Evolutionary conservation across 805 yeast species (phyloP).

Genomic region (Candida morakotiae): DNA sequence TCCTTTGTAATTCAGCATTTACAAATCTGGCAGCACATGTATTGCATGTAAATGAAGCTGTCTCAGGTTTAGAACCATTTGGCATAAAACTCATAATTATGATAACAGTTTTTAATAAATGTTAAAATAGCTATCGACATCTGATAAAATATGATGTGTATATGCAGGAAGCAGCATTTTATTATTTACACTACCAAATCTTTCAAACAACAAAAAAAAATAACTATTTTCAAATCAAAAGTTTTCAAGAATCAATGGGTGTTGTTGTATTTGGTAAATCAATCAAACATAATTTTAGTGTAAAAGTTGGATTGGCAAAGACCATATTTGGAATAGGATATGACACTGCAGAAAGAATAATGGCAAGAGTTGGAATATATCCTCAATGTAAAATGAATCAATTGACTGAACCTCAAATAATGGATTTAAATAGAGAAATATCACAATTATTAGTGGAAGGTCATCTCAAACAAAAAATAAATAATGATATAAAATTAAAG

Average conservation of each 20-base stretch:
- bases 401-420: slow-evolving; percentile 78
- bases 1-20: slow-evolving; percentile 34
- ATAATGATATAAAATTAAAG: slow-evolving; percentile 75
- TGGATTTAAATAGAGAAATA: slow-evolving; percentile 83
- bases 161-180: background rate
- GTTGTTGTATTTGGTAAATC: slow-evolving; percentile 43
- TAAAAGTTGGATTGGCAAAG: slow-evolving; percentile 62
- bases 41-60: slow-evolving; percentile 32
- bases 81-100: slow-evolving; percentile 16
- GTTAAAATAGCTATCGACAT: background rate
- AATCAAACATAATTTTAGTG: slow-evolving; percentile 40
- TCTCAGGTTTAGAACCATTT: slow-evolving; percentile 19
- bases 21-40: slow-evolving; percentile 38
- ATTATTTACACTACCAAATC: background rate
- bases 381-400: slow-evolving; percentile 95
- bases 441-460: slow-evolving; percentile 82
- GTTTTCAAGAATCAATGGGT: slow-evolving; percentile 27
- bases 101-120: too few relatives aligned
- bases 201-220: background rate
- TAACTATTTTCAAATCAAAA: background rate
- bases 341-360: slow-evolving; percentile 64
- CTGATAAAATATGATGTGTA: background rate
- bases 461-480: slow-evolving; percentile 65
- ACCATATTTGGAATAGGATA: slow-evolving; percentile 87
- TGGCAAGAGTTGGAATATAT: slow-evolving; percentile 86